Base-by-base conservation (phyloP, 257 asterid species). In the Scutellaria galericulata region DNA sequence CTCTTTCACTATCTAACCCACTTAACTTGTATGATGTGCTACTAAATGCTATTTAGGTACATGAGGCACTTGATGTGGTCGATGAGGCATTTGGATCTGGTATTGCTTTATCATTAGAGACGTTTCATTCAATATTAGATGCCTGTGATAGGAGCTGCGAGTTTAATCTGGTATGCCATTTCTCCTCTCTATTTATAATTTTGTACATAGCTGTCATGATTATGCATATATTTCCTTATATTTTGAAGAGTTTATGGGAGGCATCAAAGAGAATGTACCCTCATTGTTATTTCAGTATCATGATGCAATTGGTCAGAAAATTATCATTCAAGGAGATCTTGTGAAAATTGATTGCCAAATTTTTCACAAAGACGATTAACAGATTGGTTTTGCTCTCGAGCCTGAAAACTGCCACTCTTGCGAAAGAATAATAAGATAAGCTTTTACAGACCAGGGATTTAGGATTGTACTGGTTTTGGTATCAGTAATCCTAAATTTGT, bases 111-210 rank as follows among this genome's bases (percentile, higher is more conserved):
- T 73, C 92, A 46, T 10, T 84, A 59, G 86, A 78, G 77, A 75
- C 83, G 56, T 78, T 87, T 76, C 90, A 90, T 83, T 76, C 76
- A 40, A 57, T 95, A 73, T 83, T 92, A 70, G 89, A 73, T 72
- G 90, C 92, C 64, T 92, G 97, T 80, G 82, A 73, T 47, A 83
- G 48, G 83, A 86, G 92, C 80, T 83, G 83, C 73, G 97, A 95
- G 56, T 90, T 84, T 81, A 86, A 87, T 85, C 76, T 92, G 97
- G 99, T 92, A 84, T 24, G 82, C 44, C 60, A 63, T 9, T 60
- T 77, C 37, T 77, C 75, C 31, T 74, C 63, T 80, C 47, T 51
- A n/a, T 73, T 31, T 65, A 22, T 70, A 12, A 50, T 69, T 46
- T 42, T 74, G 15, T 24, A 60, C 22, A 52, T 20, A 10, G 35